These are phyloP conservation scores for Nicotiana noctiflora DNA, from an alignment of 257 asterid species.

Conservation along the genomic window DNA sequence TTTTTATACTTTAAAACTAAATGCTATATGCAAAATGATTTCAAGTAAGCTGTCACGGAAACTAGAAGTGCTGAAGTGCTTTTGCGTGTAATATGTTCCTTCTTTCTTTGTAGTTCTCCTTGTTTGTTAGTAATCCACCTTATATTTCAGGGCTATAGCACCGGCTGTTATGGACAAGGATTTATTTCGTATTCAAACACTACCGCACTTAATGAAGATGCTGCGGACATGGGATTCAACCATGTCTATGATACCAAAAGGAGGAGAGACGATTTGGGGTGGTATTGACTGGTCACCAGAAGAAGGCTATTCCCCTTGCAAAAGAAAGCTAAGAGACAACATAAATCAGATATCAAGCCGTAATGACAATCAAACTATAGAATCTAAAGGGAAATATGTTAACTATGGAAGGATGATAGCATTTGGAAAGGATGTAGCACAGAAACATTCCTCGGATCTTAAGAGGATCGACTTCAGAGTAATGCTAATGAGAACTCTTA, in stretches of 20 bases:
- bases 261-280: conserved; percentile 94
- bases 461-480: conserved; percentile 75
- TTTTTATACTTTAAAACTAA: neutral
- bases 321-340: conserved; percentile 29
- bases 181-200: conserved; percentile 66
- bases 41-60: neutral
- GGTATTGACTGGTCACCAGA: conserved; percentile 92
- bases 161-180: conserved; percentile 68
- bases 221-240: conserved; percentile 93
- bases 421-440: conserved; percentile 59
- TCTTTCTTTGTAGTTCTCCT: neutral
- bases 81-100: neutral
- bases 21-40: neutral
- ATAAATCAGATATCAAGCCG: conserved; percentile 25
- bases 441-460: conserved; percentile 49
- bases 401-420: conserved; percentile 70
- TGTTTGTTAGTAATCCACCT: neutral
- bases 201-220: conserved; percentile 86
- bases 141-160: conserved; percentile 47
- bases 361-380: conserved; percentile 23
- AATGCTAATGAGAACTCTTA: conserved; percentile 9
- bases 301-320: conserved; percentile 47
- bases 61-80: neutral
- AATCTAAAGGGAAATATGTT: conserved; percentile 24
- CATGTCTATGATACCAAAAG: conserved; percentile 90